phyloP scores from a whole-genome alignment of 2,329 filamentous ascomycete genomes.

The Hirsutella rhossiliensis region DNA sequence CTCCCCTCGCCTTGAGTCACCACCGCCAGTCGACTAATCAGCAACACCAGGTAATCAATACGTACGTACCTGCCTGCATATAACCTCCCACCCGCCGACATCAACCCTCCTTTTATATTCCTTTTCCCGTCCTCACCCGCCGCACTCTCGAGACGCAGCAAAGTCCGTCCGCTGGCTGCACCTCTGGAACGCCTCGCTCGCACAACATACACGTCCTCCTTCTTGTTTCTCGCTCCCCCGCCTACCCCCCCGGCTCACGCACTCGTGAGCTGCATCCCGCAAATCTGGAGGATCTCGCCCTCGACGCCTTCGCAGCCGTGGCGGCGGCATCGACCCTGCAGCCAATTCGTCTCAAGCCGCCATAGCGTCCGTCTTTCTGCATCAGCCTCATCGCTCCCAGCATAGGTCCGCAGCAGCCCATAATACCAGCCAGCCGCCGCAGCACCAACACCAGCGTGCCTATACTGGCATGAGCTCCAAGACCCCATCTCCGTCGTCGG shows the following conservation, averaged over 20 bases:
- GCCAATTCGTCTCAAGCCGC: constrained; percentile 4
- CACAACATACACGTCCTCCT: not conserved
- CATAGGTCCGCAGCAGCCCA: no score
- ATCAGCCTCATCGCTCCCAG: not conserved
- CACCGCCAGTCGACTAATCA: no score
- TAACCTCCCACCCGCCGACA: not conserved
- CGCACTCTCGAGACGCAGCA: no score
- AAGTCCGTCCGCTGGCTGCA: no score
- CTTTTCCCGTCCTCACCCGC: not conserved
- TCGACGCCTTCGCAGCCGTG: constrained; percentile 6
- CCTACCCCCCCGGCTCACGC: constrained; percentile 1
- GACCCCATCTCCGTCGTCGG: not conserved
- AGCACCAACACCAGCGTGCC: not conserved
- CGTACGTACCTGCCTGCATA: no score
- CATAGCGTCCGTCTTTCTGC: constrained; percentile 2
- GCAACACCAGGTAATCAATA: no score
- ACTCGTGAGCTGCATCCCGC: constrained; percentile 5
- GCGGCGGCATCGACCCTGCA: constrained; percentile 4
- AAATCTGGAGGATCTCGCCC: constrained; percentile 7
- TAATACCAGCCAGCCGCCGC: no score
- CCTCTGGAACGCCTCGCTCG: not conserved
- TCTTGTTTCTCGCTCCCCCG: not conserved
- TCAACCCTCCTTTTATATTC: not conserved
- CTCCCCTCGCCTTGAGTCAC: no score
- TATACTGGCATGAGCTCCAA: constrained; percentile 5